Base-by-base conservation (phyloP, 192 early-diverging fungal genomes). In the Phycomyces nitens region DNA sequence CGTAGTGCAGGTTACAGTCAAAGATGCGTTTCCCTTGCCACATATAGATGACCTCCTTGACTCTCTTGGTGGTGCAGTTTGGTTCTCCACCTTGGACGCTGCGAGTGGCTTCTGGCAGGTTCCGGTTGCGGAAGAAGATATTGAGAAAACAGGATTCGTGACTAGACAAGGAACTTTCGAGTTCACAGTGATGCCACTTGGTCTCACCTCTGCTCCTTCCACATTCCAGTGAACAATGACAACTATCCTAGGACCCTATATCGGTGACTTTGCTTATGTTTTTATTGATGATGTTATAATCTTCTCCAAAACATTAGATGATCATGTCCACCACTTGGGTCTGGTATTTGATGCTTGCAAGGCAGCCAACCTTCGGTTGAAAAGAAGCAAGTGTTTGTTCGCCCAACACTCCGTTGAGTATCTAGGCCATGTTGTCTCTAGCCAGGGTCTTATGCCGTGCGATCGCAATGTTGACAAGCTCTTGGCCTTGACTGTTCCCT, bases 151-250 rank as follows among this genome's bases (percentile, higher is more conserved):
- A 5, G 74, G 76, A 1, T 83, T 83, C 39, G 10, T 40, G 1
- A 80, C 77, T 0, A 15, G 56, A 0, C 70, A 72, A 11, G 66
- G 78, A 0, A 73, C 61, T 7, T 91, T 68, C 43, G 70, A 89
- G 53, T 86, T 76, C 43, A 24, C 62, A 0, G 82, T 87, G 16
- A 68, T 90, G 58, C 86, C 85, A 0, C 84, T 86, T 58, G 89
- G 86, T 0, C 56, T 92, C 0, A 74, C 72, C 26, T 86, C 85
- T 62, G 79, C 80, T 0, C 87, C 84, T 0, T 82, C 83, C 0
- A 77, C 78, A 3, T 88, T 87, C 66, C 77, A 79, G 60, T 40
- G 26, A 1, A 58, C 80, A 9, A 82, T 83, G 65, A 79, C 75
- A 49, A 66, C 70, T 0, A 47, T 84, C 10, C 63, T 87, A 14